Evolutionary conservation across 2,329 filamentous ascomycete genomes (phyloP).

Genomic region (Cladorrhinum sp.): DNA sequence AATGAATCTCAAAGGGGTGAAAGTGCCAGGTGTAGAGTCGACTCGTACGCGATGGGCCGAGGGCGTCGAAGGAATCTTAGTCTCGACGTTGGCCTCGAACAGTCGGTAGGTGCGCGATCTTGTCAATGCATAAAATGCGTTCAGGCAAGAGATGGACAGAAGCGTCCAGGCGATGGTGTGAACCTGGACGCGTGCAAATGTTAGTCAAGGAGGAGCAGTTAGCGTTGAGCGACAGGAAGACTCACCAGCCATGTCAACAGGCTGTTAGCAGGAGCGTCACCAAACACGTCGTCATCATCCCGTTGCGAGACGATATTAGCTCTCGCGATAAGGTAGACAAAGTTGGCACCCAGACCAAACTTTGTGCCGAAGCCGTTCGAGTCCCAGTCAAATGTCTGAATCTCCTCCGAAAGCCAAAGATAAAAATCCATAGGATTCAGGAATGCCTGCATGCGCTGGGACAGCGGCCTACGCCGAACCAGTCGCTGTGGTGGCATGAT

Average conservation of each 20-base stretch:
- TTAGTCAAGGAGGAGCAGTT: slow-evolving; percentile 3
- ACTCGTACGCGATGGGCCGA: slow-evolving; percentile 87
- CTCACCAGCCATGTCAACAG: slow-evolving; percentile 61
- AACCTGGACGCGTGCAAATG: slow-evolving; percentile 46
- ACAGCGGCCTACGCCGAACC: slow-evolving; percentile 75
- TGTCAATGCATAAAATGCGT: slow-evolving; percentile 77
- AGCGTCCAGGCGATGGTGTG: slow-evolving; percentile 70
- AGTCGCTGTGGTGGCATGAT: slow-evolving; percentile 64
- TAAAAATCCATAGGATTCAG: slow-evolving; percentile 87
- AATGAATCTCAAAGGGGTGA: slow-evolving; percentile 75
- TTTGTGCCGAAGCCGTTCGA: slow-evolving; percentile 74
- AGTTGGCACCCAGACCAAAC: slow-evolving; percentile 72
- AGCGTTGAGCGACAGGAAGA: slow-evolving; percentile 16
- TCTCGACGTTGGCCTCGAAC: slow-evolving; percentile 82
- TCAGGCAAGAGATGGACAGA: slow-evolving; percentile 63
- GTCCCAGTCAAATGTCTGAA: slow-evolving; percentile 89
- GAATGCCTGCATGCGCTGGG: slow-evolving; percentile 74
- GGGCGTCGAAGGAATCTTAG: slow-evolving; percentile 65
- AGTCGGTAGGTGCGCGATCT: slow-evolving; percentile 84
- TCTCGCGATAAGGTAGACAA: slow-evolving; percentile 76
- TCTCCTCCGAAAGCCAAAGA: slow-evolving; percentile 87
- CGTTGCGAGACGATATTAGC: slow-evolving; percentile 63
- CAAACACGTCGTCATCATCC: slow-evolving; percentile 77
- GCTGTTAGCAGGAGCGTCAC: slow-evolving; percentile 61
- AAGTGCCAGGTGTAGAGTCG: slow-evolving; percentile 73